Conservation (phyloP, 768 basidiomycete species). For the Terana coerulea region DNA sequence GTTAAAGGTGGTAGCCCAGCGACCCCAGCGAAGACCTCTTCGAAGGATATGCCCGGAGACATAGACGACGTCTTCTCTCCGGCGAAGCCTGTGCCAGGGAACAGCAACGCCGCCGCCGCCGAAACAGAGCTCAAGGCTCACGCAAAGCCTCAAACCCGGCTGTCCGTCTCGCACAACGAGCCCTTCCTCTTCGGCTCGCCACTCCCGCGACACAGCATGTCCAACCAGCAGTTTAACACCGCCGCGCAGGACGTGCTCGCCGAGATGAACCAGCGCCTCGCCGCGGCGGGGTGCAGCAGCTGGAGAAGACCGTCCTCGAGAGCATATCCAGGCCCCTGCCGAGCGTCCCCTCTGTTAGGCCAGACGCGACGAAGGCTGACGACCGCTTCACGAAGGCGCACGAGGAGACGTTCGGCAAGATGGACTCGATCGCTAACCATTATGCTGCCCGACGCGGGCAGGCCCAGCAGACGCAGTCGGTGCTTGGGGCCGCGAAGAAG, state of each 20-base stretch:
- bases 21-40: constrained; percentile 13
- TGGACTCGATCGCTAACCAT: constrained; percentile 68
- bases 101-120: background rate
- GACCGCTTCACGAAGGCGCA: constrained; percentile 56
- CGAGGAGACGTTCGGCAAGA: constrained; percentile 63
- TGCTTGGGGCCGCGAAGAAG: constrained; percentile 27
- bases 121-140: background rate
- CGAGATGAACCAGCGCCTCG: constrained; percentile 78
- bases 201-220: constrained; percentile 54
- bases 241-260: constrained; percentile 71
- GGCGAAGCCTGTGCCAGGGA: constrained; percentile 18
- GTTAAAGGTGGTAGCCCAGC: no score
- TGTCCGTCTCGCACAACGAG: constrained; percentile 28
- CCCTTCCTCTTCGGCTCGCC: constrained; percentile 82
- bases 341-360: constrained; percentile 2
- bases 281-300: constrained; percentile 50
- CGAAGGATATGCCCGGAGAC: constrained; percentile 4
- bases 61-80: constrained; percentile 42
- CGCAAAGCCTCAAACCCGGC: background rate
- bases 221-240: constrained; percentile 61
- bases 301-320: constrained; percentile 43
- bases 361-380: constrained; percentile 2
- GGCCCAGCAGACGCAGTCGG: constrained; percentile 1
- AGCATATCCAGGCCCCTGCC: constrained; percentile 16
- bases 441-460: constrained; percentile 44